These are phyloP conservation scores for Podospora conica DNA, from an alignment of 495 filamentous ascomycete species.

Conservation along the genomic window DNA sequence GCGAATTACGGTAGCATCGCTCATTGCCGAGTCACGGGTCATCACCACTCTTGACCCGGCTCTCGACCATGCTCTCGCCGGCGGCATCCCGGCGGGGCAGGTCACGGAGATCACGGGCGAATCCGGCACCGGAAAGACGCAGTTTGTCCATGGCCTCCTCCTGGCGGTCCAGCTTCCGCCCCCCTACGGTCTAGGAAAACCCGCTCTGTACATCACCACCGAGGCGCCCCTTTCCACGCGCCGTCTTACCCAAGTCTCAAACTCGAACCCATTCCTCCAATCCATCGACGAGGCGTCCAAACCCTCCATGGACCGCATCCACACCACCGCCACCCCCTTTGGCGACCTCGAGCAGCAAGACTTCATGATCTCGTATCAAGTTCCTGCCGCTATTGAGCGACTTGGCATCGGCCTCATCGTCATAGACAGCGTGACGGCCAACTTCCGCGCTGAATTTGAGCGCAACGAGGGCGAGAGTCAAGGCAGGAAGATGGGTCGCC, in stretches of 20 bases:
- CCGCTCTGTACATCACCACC: slow-evolving; percentile 90
- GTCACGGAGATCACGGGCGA: slow-evolving; percentile 91
- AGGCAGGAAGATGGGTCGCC: slow-evolving; percentile 50
- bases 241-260: slow-evolving; percentile 71
- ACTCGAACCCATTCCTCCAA: slow-evolving; percentile 55
- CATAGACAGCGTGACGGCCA: slow-evolving; percentile 86
- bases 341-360: slow-evolving; percentile 87
- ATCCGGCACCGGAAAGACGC: slow-evolving; percentile 93
- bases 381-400: slow-evolving; percentile 72
- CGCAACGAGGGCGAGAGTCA: slow-evolving; percentile 27
- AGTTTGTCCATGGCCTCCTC: slow-evolving; percentile 79
- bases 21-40: slow-evolving; percentile 43
- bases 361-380: slow-evolving; percentile 86
- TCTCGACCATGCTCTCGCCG: slow-evolving; percentile 70
- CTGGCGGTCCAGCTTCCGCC: slow-evolving; percentile 73
- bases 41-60: slow-evolving; percentile 76
- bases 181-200: slow-evolving; percentile 60
- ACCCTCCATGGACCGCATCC: slow-evolving; percentile 64
- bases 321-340: slow-evolving; percentile 68
- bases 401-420: slow-evolving; percentile 74
- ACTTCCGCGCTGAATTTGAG: slow-evolving; percentile 87
- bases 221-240: slow-evolving; percentile 76
- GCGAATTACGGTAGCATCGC: slow-evolving; percentile 35
- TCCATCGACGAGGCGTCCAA: slow-evolving; percentile 38
- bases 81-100: slow-evolving; percentile 78